phyloP scores from a whole-genome alignment of 257 asterid species.

The Plectranthus barbatus region DNA sequence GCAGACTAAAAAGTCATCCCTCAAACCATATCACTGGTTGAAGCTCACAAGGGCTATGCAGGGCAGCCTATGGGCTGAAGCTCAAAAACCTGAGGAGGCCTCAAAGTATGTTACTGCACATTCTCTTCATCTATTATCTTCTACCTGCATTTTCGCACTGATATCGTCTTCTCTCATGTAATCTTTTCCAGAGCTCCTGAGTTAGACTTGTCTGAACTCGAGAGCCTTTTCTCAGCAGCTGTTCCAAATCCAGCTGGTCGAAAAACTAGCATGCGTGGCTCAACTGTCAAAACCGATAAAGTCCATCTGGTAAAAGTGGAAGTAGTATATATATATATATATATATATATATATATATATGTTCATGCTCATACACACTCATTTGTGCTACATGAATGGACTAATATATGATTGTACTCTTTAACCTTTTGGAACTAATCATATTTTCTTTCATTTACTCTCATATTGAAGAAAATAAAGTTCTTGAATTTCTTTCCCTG shows the following conservation, averaged over 20 bases:
- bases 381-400: neutral
- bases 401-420: too few relatives aligned
- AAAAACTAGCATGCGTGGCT: constrained; percentile 33
- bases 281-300: constrained; percentile 55
- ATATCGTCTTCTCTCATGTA: constrained; percentile 11
- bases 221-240: constrained; percentile 67
- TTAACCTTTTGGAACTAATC: too few relatives aligned
- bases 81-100: constrained; percentile 70
- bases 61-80: constrained; percentile 88
- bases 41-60: constrained; percentile 70
- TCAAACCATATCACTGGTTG: constrained; percentile 87
- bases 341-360: too few relatives aligned
- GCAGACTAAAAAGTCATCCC: constrained; percentile 38
- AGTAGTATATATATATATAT: too few relatives aligned
- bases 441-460: neutral
- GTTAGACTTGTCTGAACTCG: constrained; percentile 76
- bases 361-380: neutral
- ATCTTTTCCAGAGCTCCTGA: constrained; percentile 63
- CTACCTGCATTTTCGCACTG: constrained; percentile 5
- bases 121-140: neutral
- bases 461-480: too few relatives aligned
- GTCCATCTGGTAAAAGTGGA: constrained; percentile 60
- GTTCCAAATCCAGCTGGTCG: constrained; percentile 34
- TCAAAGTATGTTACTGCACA: constrained; percentile 41
- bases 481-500: neutral